Evolutionary conservation across 768 basidiomycete genomes (phyloP), one percentile per base, ranked within the genome.

Genomic region (Lentinula guzmanii): DNA sequence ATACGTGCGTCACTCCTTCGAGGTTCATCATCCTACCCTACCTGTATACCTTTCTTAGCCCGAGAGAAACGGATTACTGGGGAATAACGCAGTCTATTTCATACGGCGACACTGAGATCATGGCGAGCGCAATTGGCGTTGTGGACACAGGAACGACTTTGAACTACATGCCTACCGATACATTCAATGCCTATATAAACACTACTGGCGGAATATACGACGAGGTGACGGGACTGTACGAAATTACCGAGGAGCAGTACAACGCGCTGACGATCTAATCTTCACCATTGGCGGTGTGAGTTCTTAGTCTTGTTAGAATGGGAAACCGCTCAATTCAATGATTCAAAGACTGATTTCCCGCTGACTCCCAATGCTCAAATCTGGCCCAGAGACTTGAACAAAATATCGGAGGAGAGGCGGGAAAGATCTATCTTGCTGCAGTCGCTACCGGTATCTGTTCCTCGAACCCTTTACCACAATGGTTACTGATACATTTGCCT

Each of bases 211-310:
- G 56, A 24, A 42, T 46, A n/a, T 46, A 45, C 28, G 56, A 58
- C 21, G 18, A 58, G 24, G 33, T 11, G 1, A 58, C 56, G 16
- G 85, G 86, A 34, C 74, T 89, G 58, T 77, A 89, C 51, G 72
- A 70, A 58, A 64, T 89, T 60, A 86, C 83, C 0, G 41, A 72
- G 3, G 63, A 77, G 5, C 84, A 87, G 68, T 87, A 82, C 63
- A 55, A 65, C 3, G 76, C 70, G 53, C 73, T 52, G 64, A 86
- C 71, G 81, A 77, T 69, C 71, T 89, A 64, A 74, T 80, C 74
- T 87, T 90, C 74, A 74, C 71, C 61, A 75, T 84, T 62, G 77
- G 76, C 51, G 76, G 77, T 35, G 83, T 82, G 64, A 58, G 56
- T 28, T 28, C 24, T 33, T 18, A 28, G 28, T 28, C 28, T 28